phyloP scores from a whole-genome alignment of 176 grass and related monocot genomes.

The bread wheat (Triticum aestivum) region DNA sequence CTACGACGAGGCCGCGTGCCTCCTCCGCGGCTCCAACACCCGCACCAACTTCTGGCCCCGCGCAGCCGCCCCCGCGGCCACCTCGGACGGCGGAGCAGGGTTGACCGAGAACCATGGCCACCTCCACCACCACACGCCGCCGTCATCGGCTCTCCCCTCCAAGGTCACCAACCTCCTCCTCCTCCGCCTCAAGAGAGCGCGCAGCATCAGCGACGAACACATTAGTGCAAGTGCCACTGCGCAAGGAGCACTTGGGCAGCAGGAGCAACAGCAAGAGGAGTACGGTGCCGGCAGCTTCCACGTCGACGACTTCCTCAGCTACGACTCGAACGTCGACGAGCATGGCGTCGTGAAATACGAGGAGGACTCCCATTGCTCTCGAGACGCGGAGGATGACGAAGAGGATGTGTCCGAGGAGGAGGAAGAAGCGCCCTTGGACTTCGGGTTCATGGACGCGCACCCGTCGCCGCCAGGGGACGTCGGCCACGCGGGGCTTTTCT shows the following conservation, averaged over 20 bases:
- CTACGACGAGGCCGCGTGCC: slow-evolving; percentile 77
- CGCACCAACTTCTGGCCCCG: slow-evolving; percentile 69
- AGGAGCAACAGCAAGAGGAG: background rate
- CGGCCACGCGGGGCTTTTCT: slow-evolving; percentile 22
- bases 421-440: slow-evolving; percentile 35
- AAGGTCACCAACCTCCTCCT: slow-evolving; percentile 39
- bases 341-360: slow-evolving; percentile 21
- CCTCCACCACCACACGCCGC: background rate
- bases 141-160: slow-evolving; percentile 10
- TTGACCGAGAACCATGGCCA: background rate
- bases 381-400: background rate
- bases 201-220: background rate
- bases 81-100: background rate
- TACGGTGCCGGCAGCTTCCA: background rate
- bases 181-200: slow-evolving; percentile 35
- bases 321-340: background rate
- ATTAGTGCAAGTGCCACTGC: background rate
- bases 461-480: background rate
- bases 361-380: slow-evolving; percentile 24
- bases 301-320: slow-evolving; percentile 32
- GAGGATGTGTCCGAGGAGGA: slow-evolving; percentile 21
- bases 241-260: background rate
- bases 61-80: background rate
- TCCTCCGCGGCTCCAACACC: slow-evolving; percentile 74
- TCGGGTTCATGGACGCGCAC: slow-evolving; percentile 32